Conservation (phyloP, 2,329 filamentous ascomycete genomes). For the Fusarium longipes region DNA sequence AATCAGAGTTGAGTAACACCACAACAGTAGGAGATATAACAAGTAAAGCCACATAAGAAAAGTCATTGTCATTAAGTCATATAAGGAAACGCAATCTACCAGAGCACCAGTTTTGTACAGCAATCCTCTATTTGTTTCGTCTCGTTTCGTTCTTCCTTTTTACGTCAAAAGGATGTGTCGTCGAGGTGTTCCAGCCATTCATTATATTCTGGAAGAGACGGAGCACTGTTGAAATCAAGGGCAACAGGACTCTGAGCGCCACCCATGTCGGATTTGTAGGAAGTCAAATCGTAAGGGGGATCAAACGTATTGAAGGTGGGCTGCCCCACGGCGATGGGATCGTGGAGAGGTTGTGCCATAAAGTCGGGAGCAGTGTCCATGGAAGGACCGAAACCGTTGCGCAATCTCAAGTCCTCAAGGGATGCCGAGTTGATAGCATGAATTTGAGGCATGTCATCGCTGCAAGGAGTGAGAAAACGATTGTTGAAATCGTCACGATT, state of each 20-base stretch:
- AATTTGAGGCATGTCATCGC: conserved; percentile 58
- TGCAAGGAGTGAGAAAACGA: conserved; percentile 65
- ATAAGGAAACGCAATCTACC: conserved; percentile 43
- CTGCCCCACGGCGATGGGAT: conserved; percentile 47
- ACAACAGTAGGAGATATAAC: conserved; percentile 12
- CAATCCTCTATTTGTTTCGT: conserved; percentile 41
- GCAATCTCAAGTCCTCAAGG: conserved; percentile 45
- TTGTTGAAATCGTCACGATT: conserved; percentile 52
- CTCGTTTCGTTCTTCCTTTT: conserved; percentile 21
- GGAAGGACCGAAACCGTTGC: conserved; percentile 46
- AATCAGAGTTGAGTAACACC: conserved; percentile 9
- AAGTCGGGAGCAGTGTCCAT: conserved; percentile 46
- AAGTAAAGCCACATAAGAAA: conserved; percentile 10
- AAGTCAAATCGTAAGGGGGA: conserved; percentile 54
- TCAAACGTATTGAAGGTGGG: conserved; percentile 57
- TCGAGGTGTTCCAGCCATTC: conserved; percentile 50
- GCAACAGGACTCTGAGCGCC: conserved; percentile 46
- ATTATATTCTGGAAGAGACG: conserved; percentile 44
- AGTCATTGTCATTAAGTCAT: conserved; percentile 48
- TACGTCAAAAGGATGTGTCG: conserved; percentile 48
- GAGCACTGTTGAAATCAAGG: conserved; percentile 42
- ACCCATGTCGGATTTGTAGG: conserved; percentile 48
- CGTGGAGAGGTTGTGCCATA: conserved; percentile 45
- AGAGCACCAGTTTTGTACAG: conserved; percentile 43
- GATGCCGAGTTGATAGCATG: conserved; percentile 46